Percentiles rank a stretch among this genome's conserved stretches.
phyloP scores from a whole-genome alignment of 495 filamentous ascomycete genomes.

The Daldinia childiae region DNA sequence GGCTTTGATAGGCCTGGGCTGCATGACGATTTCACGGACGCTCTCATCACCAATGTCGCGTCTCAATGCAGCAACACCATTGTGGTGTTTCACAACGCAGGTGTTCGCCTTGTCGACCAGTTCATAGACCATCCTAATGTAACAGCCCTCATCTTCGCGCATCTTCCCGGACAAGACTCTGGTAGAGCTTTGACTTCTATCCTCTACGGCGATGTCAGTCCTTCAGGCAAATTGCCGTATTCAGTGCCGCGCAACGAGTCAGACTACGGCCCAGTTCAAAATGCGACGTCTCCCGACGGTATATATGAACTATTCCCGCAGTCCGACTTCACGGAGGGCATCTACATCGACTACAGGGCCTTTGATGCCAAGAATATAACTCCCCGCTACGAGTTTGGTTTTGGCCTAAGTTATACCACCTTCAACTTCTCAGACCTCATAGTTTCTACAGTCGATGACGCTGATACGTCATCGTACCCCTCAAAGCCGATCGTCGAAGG shows the following conservation, averaged over 20 bases:
- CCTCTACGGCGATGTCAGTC: slow-evolving; percentile 67
- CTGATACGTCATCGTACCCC: slow-evolving; percentile 46
- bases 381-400: slow-evolving; percentile 77
- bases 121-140: slow-evolving; percentile 71
- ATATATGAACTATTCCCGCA: slow-evolving; percentile 61
- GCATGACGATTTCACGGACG: slow-evolving; percentile 63
- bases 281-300: slow-evolving; percentile 48
- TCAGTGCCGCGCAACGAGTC: slow-evolving; percentile 70
- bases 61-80: slow-evolving; percentile 67
- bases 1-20: slow-evolving; percentile 55
- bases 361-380: slow-evolving; percentile 71
- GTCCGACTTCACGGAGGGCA: slow-evolving; percentile 70
- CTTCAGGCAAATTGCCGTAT: slow-evolving; percentile 75
- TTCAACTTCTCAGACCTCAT: slow-evolving; percentile 62
- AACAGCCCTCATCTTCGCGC: slow-evolving; percentile 68
- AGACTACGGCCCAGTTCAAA: slow-evolving; percentile 63
- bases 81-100: slow-evolving; percentile 69
- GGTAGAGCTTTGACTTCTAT: slow-evolving; percentile 66
- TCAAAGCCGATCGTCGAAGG: slow-evolving; percentile 60
- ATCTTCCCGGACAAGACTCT: slow-evolving; percentile 69
- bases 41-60: slow-evolving; percentile 66
- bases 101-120: slow-evolving; percentile 64
- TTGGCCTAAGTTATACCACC: slow-evolving; percentile 74
- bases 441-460: slow-evolving; percentile 43
- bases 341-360: slow-evolving; percentile 73